Conservation (phyloP, 1,284 basidiomycete genomes). For the Tilletia caries region DNA sequence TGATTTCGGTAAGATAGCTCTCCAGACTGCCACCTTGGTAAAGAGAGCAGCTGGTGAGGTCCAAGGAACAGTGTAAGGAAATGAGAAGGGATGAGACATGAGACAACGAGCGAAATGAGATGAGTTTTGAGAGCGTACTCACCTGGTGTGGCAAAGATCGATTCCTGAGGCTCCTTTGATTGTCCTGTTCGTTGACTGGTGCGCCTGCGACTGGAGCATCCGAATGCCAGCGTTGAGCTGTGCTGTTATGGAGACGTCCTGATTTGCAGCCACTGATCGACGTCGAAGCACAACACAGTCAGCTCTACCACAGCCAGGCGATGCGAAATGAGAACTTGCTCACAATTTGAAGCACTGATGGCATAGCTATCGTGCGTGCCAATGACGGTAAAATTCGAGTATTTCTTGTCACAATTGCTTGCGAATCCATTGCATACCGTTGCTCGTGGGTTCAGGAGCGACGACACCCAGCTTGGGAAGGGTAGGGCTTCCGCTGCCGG, state of each 20-base stretch:
- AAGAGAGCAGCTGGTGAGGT: constrained; percentile 41
- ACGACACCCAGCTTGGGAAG: not conserved
- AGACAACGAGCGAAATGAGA: not conserved
- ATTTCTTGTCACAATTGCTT: constrained; percentile 40
- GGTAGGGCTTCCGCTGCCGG: not conserved
- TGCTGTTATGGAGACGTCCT: constrained; percentile 62
- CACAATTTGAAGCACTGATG: constrained; percentile 20
- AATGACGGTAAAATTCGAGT: constrained; percentile 49
- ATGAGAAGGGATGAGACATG: not conserved
- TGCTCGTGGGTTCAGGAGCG: constrained; percentile 14
- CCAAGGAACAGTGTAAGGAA: too few species aligned
- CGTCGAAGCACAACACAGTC: too few species aligned
- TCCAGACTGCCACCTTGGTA: constrained; percentile 58
- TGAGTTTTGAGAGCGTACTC: not conserved
- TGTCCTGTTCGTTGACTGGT: constrained; percentile 62
- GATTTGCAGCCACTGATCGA: constrained; percentile 27
- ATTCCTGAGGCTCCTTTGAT: constrained; percentile 35
- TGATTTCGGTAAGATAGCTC: constrained; percentile 72
- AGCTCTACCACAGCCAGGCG: not conserved
- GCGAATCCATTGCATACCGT: constrained; percentile 46
- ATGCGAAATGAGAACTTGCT: not conserved
- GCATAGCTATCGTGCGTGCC: constrained; percentile 49
- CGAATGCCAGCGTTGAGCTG: constrained; percentile 86
- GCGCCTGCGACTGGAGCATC: constrained; percentile 82
- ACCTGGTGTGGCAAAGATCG: constrained; percentile 41